Percentiles rank a stretch among this genome's conserved stretches.
phyloP scores from a whole-genome alignment of 345 rosid genomes.

The Salix suchowensis region DNA sequence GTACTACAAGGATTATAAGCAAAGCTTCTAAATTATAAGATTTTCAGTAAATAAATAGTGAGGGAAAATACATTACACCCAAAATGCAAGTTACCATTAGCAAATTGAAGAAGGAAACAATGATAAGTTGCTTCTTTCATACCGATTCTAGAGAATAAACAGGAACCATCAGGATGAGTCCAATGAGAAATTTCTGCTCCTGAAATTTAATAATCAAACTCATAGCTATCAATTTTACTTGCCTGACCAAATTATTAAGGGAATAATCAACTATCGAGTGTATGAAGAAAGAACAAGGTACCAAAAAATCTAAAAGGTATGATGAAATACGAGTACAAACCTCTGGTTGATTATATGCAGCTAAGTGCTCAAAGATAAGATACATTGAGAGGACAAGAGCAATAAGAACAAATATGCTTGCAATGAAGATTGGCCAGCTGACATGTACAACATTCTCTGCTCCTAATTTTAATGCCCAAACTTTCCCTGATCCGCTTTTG shows the following conservation, averaged over 20 bases:
- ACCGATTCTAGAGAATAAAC: slow-evolving; percentile 96
- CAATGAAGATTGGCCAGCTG: slow-evolving; percentile 84
- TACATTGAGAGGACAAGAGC: slow-evolving; percentile 83
- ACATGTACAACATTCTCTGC: slow-evolving; percentile 35
- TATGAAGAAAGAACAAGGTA: not conserved
- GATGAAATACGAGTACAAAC: slow-evolving; percentile 39
- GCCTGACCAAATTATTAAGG: not conserved
- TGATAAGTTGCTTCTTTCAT: slow-evolving; percentile 16
- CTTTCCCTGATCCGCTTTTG: slow-evolving; percentile 34
- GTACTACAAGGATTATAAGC: not conserved
- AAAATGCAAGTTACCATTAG: not conserved
- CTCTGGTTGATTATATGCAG: slow-evolving; percentile 96
- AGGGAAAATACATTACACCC: not conserved
- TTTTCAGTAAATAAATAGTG: not conserved
- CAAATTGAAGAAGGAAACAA: not conserved
- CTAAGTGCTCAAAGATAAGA: slow-evolving; percentile 85
- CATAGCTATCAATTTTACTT: not conserved
- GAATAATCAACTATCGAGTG: not conserved
- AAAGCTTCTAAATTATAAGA: not conserved
- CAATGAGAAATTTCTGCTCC: slow-evolving; percentile 97
- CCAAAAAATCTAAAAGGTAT: not conserved
- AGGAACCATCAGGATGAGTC: slow-evolving; percentile 97
- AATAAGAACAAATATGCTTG: slow-evolving; percentile 70
- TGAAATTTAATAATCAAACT: slow-evolving; percentile 35
- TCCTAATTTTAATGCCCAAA: slow-evolving; percentile 44